These are phyloP conservation scores for Paraconiothyrium sp. DNA, from an alignment of 2,329 filamentous ascomycete genomes.

Conservation along the genomic window DNA sequence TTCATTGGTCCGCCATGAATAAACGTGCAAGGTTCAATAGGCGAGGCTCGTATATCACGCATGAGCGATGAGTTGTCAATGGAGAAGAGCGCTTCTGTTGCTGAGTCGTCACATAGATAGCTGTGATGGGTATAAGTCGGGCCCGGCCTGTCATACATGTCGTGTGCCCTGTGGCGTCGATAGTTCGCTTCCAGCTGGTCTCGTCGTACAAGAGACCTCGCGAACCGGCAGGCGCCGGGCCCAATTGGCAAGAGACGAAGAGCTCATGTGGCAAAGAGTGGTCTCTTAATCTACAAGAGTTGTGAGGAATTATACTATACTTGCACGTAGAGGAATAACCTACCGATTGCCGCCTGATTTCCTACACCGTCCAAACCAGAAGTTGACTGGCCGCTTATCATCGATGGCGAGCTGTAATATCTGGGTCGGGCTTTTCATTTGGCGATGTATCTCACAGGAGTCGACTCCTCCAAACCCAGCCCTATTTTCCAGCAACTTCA, in stretches of 20 bases:
- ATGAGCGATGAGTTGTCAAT: constrained; percentile 23
- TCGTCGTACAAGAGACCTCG: constrained; percentile 4
- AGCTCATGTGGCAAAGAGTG: neutral
- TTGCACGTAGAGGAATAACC: neutral
- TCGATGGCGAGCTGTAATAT: neutral
- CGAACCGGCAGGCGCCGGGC: neutral
- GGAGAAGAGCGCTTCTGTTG: constrained; percentile 21
- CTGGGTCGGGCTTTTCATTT: neutral
- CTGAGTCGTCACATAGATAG: constrained; percentile 28
- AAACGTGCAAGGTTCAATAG: neutral
- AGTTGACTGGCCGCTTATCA: constrained; percentile 15
- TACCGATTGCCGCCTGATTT: neutral
- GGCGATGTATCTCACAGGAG: constrained; percentile 19
- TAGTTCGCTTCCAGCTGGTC: constrained; percentile 17
- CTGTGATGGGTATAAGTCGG: constrained; percentile 26
- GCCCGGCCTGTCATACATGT: constrained; percentile 38
- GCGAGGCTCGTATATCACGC: constrained; percentile 10
- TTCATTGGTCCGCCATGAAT: neutral
- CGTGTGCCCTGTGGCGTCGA: constrained; percentile 33
- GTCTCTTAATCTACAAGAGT: neutral
- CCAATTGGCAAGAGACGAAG: neutral
- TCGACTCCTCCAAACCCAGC: constrained; percentile 20
- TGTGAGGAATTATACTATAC: neutral
- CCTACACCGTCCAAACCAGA: constrained; percentile 6
- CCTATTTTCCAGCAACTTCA: constrained; percentile 22